Base-by-base conservation (phyloP, 345 rosid species). In the Erysimum cheiranthoides region DNA sequence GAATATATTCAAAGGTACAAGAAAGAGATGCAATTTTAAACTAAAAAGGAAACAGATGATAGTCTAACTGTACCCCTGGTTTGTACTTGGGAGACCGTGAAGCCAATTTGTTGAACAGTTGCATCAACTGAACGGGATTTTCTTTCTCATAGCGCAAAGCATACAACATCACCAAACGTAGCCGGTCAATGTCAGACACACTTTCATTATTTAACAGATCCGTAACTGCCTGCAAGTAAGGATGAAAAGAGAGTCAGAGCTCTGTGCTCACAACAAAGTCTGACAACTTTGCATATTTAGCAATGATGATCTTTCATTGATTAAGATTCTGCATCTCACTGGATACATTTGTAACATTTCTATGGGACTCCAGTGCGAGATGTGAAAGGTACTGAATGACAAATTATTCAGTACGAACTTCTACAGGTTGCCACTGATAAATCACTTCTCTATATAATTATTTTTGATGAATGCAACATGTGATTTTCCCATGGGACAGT, bases 121-220 rank as follows among this genome's bases (percentile, higher is more conserved):
- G 99, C 99, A 95, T 95, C 80, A 95, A 76, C 70, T 95, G 97
- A 72, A 95, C 97, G 30, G 98, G 91, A 70, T 93, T 93, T 77
- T 95, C 99, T 82, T 95, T 95, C 91, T 95, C 99, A 75, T 88
- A 95, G 39, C 96, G 96, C 79, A 95, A 73, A 71, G 99, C 99
- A 87, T 90, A 95, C 73, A 95, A 49, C 96, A 90, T 90, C 34
- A 95, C 97, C 73, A 95, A 79, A 62, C 96, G 89, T 32, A 95
- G 85, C 39, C 89, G 82, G 78, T 93, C 99, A 34, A 95, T 81
- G 73, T 92, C 97, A 74, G 98, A 87, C 52, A 92, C 80, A 73
- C 85, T 89, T 63, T 95, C 99, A 79, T 92, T 89, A 75, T 82
- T 87, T 66, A 95, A 78, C 73, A 95, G 93, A 81, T 90, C 88